Evolutionary conservation across 345 rosid species (phyloP), one percentile per base, ranked within the genome.

Genomic region (Mangifera indica): DNA sequence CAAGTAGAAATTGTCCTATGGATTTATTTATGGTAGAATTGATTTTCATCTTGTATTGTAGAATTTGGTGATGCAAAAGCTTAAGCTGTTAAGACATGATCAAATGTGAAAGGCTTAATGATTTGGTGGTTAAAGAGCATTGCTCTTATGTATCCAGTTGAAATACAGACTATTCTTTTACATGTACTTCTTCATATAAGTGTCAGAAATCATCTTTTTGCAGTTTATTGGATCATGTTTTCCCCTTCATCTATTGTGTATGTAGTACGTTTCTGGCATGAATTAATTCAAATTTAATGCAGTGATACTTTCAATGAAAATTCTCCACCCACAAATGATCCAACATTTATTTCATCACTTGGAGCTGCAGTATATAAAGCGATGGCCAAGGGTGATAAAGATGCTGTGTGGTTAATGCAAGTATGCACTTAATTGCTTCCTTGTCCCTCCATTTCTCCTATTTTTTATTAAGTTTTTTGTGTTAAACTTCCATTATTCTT

Each of bases 361-460:
- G 98, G 98, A 81, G 84, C 89, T 69, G 95, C 95, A 52, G 93
- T 94, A 49, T 94, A 87, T 78, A 87, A 86, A 82, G 98, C 98
- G 66, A 91, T 94, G 98, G 86, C 92, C 12, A 81, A 78, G 80
- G 98, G 89, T 71, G 92, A 94, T 81, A 82, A 87, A 68, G 80
- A 90, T 79, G 94, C 98, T 74, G 92, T 94, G 72, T 94, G 98
- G 98, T 77, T 94, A 78, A 94, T 94, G 98, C 98, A 94, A 79
- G 98, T 94, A 86, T 66, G 91, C 63, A 20, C 42, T 72, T 73
- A 26, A 64, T 60, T 74, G 52, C 71, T 22, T 65, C 54, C 18
- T 12, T 57, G 34, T 66, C 48, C 51, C 10, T 24, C 32, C 58
- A 34, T 56, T 26, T 54, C 10, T 17, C 12, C 10, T 58, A 12